Evolutionary conservation across 2,329 filamentous ascomycete genomes (phyloP), one percentile per base, ranked within the genome.

Genomic region (Diaporthe australafricana): DNA sequence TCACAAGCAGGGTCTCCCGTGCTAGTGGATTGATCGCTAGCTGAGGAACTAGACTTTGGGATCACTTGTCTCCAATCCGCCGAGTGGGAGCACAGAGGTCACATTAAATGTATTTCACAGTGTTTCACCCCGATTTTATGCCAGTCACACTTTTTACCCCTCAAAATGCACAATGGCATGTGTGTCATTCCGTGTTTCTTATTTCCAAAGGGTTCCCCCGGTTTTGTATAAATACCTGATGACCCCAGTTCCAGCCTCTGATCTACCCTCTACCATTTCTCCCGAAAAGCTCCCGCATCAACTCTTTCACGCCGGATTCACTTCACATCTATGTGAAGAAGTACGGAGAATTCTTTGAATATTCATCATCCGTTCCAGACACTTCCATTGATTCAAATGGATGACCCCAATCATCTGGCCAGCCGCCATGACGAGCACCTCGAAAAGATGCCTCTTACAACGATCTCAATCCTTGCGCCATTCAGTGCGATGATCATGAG

Each of bases 401-500:
- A 65, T 20, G 25, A 38, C 30, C 45, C 48, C 14, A 27, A 20
- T 27, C n/a, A 9, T 12, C 4, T 65, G 45, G 30, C 30, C 30
- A 22, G n/a, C 42, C 60, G 60, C 45, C 45, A 65, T 38, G 60
- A 65, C 45, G 60, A 65, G 60, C 60, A 65, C 45, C 60, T 65
- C 42, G 60, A 65, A 12, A 32, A 42, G 22, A 55, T 53, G 56
- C 50, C 45, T n/a, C 42, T 53, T 20, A 65, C 57, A 12, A 65
- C 56, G 30, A 70, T 70, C 6, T 70, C 68, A 1, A 38, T 27
- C 9, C 48, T 70, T 5, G 68, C 68, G 9, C 32, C 68, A 3
- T 70, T 65, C 25, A 65, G 68, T 11, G 68, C 56, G 12, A 14
- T 70, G 7, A 65, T 70, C 6, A 50, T 70, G 68, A 65, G 47